Base-by-base conservation (phyloP, 2,329 filamentous ascomycete species). In the Colletotrichum eleusines region DNA sequence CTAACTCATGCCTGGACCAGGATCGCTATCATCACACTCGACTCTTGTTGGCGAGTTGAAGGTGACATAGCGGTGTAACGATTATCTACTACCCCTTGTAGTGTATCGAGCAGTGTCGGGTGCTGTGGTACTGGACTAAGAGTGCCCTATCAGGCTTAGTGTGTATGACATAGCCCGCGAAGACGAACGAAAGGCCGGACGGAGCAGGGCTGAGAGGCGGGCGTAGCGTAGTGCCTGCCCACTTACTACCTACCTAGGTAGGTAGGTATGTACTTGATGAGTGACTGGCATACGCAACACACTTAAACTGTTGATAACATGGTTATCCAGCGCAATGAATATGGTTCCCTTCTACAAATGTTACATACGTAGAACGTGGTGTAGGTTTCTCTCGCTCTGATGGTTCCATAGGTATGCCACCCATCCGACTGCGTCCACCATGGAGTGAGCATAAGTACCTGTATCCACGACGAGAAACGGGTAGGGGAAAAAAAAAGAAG, bases 191-290 rank as follows among this genome's bases (percentile, higher is more conserved):
- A 28, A 28, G 14, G 8, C 11, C n/a, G 16, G 50, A 18, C 18
- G 33, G 53, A 55, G 33, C 53, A 55, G 53, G 53, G n/a, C n/a
- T 33, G 53, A 23, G 31, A 55, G 33, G 16, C 51, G 18, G 38
- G n/a, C n/a, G n/a, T n/a, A n/a, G n/a, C n/a, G n/a, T n/a, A n/a
- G n/a, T n/a, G n/a, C n/a, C n/a, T n/a, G n/a, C n/a, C n/a, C n/a
- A n/a, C n/a, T n/a, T n/a, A n/a, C n/a, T n/a, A n/a, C n/a, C n/a
- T n/a, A n/a, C n/a, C n/a, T n/a, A n/a, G n/a, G n/a, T n/a, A n/a
- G n/a, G n/a, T n/a, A n/a, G n/a, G n/a, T n/a, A n/a, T 14, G 16
- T 20, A 7, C 18, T 42, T 14, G 7, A 20, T 16, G 26, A 53
- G 50, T n/a, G 28, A 53, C 28, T 28, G 28, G 35, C 16, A 53